Evolutionary conservation across 371 early-diverging fungal genomes (phyloP), one percentile per base, ranked within the genome.

Genomic region (Catenaria anguillulae): DNA sequence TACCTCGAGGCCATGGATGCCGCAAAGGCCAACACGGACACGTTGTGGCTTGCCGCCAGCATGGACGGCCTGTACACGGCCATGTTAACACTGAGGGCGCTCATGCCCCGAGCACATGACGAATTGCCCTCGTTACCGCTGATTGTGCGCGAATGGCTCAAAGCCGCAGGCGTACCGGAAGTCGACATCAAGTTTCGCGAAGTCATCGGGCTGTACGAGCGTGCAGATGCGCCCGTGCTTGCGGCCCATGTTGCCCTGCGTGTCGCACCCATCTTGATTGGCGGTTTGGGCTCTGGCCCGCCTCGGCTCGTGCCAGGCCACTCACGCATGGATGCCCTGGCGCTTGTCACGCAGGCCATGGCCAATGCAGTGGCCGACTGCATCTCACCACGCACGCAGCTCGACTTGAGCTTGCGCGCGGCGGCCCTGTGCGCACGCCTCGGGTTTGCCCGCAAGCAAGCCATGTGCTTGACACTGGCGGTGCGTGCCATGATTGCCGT

Each of bases 41-140:
- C 71, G 66, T 69, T 85, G 55, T 90, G 91, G 90, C 76, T 83
- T 36, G 88, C 81, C n/a, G 77, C 86, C 59, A 82, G 88, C 0
- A 72, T 84, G 71, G 90, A 90, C 69, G 84, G 86, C 4, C 70
- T 81, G 31, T 73, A 77, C 34, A 79, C 82, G 61, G 84, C 86
- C 0, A 75, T 76, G 55, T 68, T 86, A 6, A 66, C 87, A 24
- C 56, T 78, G 19, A 82, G 81, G 61, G 75, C 80, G 17, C 86
- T 84, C 54, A 65, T 82, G 48, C 65, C 67, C 40, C 59, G 66
- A 10, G 48, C 62, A 34, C 45, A 60, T 50, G 59, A 61, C 65
- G 45, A 46, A 34, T 50, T 68, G 24, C 62, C 66, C 0, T 29
- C n/a, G 2, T 42, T 63, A 6, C 70, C 71, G 12, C 60, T 67